Evolutionary conservation across 2,329 filamentous ascomycete genomes (phyloP).

Genomic region (Aspergillus fischeri): DNA sequence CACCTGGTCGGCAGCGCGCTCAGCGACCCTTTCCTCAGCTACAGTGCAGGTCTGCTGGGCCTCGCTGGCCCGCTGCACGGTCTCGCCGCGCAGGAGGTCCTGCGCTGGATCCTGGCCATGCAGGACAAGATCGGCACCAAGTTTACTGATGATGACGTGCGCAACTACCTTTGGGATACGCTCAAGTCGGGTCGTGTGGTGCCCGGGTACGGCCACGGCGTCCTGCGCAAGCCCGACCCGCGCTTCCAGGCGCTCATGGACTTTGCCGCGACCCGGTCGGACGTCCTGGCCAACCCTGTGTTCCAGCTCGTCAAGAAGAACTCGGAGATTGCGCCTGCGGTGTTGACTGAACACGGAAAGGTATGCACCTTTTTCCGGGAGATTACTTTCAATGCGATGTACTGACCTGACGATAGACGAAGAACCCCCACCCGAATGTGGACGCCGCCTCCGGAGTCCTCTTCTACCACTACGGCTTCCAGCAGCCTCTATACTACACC

Average conservation of each 20-base stretch:
- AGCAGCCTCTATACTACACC: slow-evolving; percentile 92
- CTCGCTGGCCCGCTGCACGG: slow-evolving; percentile 91
- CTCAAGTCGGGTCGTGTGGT: slow-evolving; percentile 92
- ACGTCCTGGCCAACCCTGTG: slow-evolving; percentile 81
- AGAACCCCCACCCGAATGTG: slow-evolving; percentile 97
- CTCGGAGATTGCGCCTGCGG: slow-evolving; percentile 82
- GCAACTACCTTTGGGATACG: slow-evolving; percentile 85
- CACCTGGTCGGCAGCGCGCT: slow-evolving; percentile 93
- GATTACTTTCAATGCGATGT: neutral
- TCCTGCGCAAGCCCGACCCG: slow-evolving; percentile 93
- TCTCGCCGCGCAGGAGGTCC: slow-evolving; percentile 91
- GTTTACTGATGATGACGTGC: slow-evolving; percentile 77
- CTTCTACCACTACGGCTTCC: slow-evolving; percentile 98
- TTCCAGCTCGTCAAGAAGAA: slow-evolving; percentile 94
- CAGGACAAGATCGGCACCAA: slow-evolving; percentile 75
- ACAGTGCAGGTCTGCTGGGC: slow-evolving; percentile 91
- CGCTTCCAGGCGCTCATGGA: slow-evolving; percentile 96
- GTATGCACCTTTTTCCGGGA: slow-evolving; percentile 26
- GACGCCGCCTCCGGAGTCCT: slow-evolving; percentile 89
- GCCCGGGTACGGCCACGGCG: slow-evolving; percentile 91
- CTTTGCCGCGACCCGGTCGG: slow-evolving; percentile 78
- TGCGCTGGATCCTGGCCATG: slow-evolving; percentile 97
- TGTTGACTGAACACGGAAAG: slow-evolving; percentile 92
- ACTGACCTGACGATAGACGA: slow-evolving; percentile 54
- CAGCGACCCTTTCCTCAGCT: slow-evolving; percentile 91